These are phyloP conservation scores for Talaromyces rugulosus DNA, from an alignment of 2,329 filamentous ascomycete genomes.

Conservation along the genomic window DNA sequence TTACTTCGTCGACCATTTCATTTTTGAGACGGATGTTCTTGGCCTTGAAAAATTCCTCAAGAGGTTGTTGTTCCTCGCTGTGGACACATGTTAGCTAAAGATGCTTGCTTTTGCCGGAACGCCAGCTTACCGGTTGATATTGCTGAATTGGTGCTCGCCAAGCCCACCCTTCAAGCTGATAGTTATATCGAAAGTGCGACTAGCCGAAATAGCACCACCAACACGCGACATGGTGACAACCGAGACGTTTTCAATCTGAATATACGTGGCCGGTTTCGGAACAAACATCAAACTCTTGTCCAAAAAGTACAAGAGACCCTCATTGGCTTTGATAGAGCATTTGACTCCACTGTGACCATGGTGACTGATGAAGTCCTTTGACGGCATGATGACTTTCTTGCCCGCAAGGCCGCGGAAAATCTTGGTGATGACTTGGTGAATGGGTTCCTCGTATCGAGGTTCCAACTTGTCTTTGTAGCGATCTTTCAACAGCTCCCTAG, in stretches of 20 bases:
- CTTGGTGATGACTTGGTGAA: slow-evolving; percentile 89
- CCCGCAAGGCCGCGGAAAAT: slow-evolving; percentile 92
- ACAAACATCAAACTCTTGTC: slow-evolving; percentile 99
- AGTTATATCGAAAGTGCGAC: slow-evolving; percentile 95
- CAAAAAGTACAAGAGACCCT: slow-evolving; percentile 93
- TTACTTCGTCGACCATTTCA: slow-evolving; percentile 93
- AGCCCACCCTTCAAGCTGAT: slow-evolving; percentile 83
- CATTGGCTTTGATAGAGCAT: slow-evolving; percentile 99
- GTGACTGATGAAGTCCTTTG: slow-evolving; percentile 87
- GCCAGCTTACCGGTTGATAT: slow-evolving; percentile 74
- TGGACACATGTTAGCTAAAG: background rate
- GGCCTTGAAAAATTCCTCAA: slow-evolving; percentile 97
- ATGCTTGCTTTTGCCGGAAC: background rate
- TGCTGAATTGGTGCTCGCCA: slow-evolving; percentile 93
- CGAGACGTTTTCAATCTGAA: slow-evolving; percentile 87
- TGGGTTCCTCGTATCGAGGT: slow-evolving; percentile 85
- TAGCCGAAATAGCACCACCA: slow-evolving; percentile 85
- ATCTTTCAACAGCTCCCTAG: slow-evolving; percentile 67
- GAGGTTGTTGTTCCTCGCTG: slow-evolving; percentile 82
- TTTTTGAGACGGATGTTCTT: slow-evolving; percentile 97
- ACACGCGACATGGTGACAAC: slow-evolving; percentile 95
- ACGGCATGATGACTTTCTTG: slow-evolving; percentile 91
- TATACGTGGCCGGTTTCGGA: slow-evolving; percentile 95
- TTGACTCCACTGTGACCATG: slow-evolving; percentile 94
- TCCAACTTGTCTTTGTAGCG: slow-evolving; percentile 89